Percentiles rank a stretch among this genome's conserved stretches.
phyloP scores from a whole-genome alignment of 192 early-diverging fungal genomes.

The Chytriomyces confervae region DNA sequence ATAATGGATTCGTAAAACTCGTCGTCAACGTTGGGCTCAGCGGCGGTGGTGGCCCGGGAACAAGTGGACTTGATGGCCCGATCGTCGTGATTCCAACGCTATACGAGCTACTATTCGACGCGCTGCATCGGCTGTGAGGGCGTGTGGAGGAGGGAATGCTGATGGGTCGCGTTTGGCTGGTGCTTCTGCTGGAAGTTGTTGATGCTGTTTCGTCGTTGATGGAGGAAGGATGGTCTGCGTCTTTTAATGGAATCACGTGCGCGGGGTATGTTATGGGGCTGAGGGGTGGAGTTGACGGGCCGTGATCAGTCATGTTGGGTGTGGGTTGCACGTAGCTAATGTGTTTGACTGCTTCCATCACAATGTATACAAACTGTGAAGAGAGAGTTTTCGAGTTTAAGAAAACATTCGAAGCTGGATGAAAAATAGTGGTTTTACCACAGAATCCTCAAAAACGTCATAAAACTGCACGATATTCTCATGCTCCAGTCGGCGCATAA shows the following conservation, averaged over 20 bases:
- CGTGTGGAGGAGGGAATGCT: slow-evolving; percentile 15
- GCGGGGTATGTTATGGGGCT: neutral
- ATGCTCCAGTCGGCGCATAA: slow-evolving; percentile 60
- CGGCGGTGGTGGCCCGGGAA: neutral
- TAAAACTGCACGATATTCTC: slow-evolving; percentile 56
- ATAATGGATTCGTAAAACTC: neutral
- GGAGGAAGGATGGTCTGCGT: neutral
- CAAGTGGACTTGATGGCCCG: neutral
- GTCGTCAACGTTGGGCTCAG: neutral
- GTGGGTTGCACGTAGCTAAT: slow-evolving; percentile 9
- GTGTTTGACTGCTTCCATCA: slow-evolving; percentile 47
- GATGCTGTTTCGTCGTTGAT: neutral
- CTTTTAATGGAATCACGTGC: neutral
- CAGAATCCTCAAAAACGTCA: slow-evolving; percentile 76
- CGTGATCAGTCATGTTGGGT: neutral
- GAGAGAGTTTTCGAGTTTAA: no score
- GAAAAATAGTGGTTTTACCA: slow-evolving; percentile 9
- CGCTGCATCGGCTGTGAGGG: neutral
- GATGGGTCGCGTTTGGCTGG: slow-evolving; percentile 21
- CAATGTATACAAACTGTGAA: slow-evolving; percentile 50
- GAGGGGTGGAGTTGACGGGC: slow-evolving; percentile 8
- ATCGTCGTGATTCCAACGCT: slow-evolving; percentile 1
- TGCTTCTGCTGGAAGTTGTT: neutral
- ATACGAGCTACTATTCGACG: neutral
- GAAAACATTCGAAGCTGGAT: neutral